Percentiles rank a stretch among this genome's conserved stretches.
phyloP scores from a whole-genome alignment of 2,329 filamentous ascomycete species.

The Cytospora paraplurivora region DNA sequence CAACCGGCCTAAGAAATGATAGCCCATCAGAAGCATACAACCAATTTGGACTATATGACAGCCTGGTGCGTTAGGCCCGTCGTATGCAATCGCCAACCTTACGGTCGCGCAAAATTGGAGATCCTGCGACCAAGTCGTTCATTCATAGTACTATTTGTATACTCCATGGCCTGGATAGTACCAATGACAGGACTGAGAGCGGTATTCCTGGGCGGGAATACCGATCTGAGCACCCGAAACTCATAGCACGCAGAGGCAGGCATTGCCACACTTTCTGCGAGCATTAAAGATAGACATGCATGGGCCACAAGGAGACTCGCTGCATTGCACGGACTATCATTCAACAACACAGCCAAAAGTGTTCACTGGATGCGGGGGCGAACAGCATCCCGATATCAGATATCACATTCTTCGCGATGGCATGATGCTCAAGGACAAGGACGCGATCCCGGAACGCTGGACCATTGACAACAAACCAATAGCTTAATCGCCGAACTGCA shows the following conservation, averaged over 20 bases:
- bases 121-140: background rate
- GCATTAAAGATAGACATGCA: background rate
- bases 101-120: background rate
- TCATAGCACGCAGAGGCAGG: background rate
- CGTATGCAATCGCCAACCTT: constrained; percentile 11
- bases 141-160: background rate
- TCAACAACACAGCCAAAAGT: background rate
- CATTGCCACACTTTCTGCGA: background rate
- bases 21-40: constrained; percentile 2
- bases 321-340: background rate
- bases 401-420: background rate
- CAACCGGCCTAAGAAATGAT: background rate
- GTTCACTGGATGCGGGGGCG: background rate
- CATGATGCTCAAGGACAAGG: background rate
- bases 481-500: background rate
- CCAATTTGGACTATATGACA: constrained; percentile 3
- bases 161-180: background rate
- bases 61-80: background rate
- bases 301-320: background rate
- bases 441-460: too few relatives aligned
- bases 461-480: background rate
- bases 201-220: background rate
- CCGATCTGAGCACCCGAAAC: background rate
- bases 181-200: background rate
- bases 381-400: background rate